A percentile compares a stretch with the other conserved stretches of the same genome.
These are phyloP conservation scores for Sporothrix curviconia DNA, from an alignment of 2,329 filamentous ascomycete genomes.

Conservation along the genomic window DNA sequence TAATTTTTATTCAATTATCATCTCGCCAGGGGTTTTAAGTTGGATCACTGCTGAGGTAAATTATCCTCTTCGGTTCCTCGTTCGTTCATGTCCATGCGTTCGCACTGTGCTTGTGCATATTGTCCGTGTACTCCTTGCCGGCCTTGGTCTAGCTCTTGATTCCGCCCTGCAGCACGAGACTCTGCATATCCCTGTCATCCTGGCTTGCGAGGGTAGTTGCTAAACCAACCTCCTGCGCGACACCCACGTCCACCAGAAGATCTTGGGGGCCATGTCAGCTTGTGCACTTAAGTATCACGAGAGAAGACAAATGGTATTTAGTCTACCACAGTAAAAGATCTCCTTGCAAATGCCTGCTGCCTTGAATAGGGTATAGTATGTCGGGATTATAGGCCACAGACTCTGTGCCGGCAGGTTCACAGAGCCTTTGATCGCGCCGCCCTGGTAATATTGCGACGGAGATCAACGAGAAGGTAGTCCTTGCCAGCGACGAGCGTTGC, in stretches of 20 bases:
- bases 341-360: slow-evolving; percentile 33
- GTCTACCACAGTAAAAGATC: slow-evolving; percentile 45
- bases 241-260: slow-evolving; percentile 49
- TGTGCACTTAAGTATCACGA: not conserved
- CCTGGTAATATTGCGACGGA: slow-evolving; percentile 41
- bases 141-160: slow-evolving; percentile 49
- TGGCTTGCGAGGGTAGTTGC: slow-evolving; percentile 42
- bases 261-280: slow-evolving; percentile 29
- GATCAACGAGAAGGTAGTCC: slow-evolving; percentile 33
- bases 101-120: slow-evolving; percentile 42
- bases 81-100: slow-evolving; percentile 25
- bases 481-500: not conserved
- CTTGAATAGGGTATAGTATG: slow-evolving; percentile 37
- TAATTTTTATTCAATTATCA: too few relatives aligned
- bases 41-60: too few relatives aligned
- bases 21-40: too few relatives aligned
- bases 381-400: slow-evolving; percentile 36
- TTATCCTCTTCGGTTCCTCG: too few relatives aligned
- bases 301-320: not conserved
- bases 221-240: slow-evolving; percentile 50
- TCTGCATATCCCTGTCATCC: slow-evolving; percentile 37
- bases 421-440: slow-evolving; percentile 49
- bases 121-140: slow-evolving; percentile 39
- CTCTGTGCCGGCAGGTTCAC: slow-evolving; percentile 46
- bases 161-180: slow-evolving; percentile 43